A percentile compares a stretch with the other conserved stretches of the same genome.
phyloP scores from a whole-genome alignment of 495 filamentous ascomycete species.

The Articulospora tetracladia region DNA sequence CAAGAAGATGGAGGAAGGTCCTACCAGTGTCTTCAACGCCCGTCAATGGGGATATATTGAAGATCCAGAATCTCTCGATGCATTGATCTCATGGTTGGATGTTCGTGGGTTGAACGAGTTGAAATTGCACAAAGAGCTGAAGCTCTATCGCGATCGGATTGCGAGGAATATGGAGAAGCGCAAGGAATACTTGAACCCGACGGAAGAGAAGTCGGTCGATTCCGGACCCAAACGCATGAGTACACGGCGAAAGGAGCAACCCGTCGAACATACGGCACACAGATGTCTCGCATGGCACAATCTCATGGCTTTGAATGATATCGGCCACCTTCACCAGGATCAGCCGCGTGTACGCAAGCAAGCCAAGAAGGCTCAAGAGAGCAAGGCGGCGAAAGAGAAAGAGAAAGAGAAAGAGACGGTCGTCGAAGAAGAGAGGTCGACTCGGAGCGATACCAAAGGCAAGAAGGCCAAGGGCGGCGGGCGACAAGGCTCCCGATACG shows the following conservation, averaged over 20 bases:
- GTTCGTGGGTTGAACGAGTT: constrained; percentile 75
- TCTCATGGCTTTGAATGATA: constrained; percentile 65
- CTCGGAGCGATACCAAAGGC: constrained; percentile 39
- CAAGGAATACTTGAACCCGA: constrained; percentile 60
- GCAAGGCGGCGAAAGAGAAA: background rate
- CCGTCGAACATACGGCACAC: constrained; percentile 52
- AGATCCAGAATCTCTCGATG: constrained; percentile 69
- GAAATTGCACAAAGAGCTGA: constrained; percentile 81
- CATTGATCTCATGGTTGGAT: constrained; percentile 85
- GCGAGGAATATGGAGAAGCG: constrained; percentile 74
- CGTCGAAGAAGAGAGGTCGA: constrained; percentile 29
- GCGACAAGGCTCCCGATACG: constrained; percentile 13
- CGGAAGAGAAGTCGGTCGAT: constrained; percentile 44
- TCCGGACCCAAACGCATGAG: constrained; percentile 61
- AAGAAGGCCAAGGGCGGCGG: constrained; percentile 40
- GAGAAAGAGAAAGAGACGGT: background rate
- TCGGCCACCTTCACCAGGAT: constrained; percentile 80
- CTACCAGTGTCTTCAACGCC: constrained; percentile 72
- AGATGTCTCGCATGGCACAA: constrained; percentile 85
- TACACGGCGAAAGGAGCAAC: constrained; percentile 70
- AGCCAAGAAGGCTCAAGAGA: constrained; percentile 41
- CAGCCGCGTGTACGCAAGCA: constrained; percentile 62
- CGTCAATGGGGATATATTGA: constrained; percentile 89
- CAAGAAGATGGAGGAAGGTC: constrained; percentile 81
- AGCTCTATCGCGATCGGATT: constrained; percentile 73